Percentiles rank a stretch among this genome's conserved stretches.
These are phyloP conservation scores for Termitomyces titanicus DNA, from an alignment of 768 basidiomycete genomes.

Conservation along the genomic window DNA sequence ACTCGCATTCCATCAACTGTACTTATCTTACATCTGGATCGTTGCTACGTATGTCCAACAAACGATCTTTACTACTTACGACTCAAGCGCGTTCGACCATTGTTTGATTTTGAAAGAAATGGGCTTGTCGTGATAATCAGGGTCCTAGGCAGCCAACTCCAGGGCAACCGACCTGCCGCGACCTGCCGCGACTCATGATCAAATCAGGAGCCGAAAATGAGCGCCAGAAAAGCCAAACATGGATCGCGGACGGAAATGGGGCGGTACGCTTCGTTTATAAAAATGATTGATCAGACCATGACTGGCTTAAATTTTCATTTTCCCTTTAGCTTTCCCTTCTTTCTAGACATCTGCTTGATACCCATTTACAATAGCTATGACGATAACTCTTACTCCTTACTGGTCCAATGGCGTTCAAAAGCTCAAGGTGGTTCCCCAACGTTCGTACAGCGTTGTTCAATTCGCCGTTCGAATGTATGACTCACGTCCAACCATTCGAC, in stretches of 20 bases:
- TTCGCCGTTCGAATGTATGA: background rate
- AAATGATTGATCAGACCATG: background rate
- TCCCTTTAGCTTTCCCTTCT: background rate
- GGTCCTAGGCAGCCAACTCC: conserved; percentile 9
- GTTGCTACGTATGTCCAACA: background rate
- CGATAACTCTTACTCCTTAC: conserved; percentile 67
- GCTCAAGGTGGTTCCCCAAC: conserved; percentile 55
- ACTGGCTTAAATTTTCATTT: background rate
- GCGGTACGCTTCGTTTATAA: conserved; percentile 10
- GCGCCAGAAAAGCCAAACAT: conserved; percentile 9
- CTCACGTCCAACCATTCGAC: conserved; percentile 11
- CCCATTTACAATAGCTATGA: conserved; percentile 35
- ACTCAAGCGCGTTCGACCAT: background rate
- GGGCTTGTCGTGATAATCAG: conserved; percentile 4
- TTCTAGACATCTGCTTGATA: conserved; percentile 1
- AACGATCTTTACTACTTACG: too few species aligned
- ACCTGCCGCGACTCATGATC: background rate
- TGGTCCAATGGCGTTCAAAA: conserved; percentile 69
- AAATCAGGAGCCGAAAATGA: conserved; percentile 2
- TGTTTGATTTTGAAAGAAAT: too few species aligned
- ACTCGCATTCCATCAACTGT: background rate
- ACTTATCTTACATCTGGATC: too few species aligned
- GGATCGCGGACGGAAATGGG: conserved; percentile 10
- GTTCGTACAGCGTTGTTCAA: conserved; percentile 37
- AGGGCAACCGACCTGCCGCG: background rate